Evolutionary conservation across 805 yeast species (phyloP).

Genomic region (Teunomyces aglyptinius): DNA sequence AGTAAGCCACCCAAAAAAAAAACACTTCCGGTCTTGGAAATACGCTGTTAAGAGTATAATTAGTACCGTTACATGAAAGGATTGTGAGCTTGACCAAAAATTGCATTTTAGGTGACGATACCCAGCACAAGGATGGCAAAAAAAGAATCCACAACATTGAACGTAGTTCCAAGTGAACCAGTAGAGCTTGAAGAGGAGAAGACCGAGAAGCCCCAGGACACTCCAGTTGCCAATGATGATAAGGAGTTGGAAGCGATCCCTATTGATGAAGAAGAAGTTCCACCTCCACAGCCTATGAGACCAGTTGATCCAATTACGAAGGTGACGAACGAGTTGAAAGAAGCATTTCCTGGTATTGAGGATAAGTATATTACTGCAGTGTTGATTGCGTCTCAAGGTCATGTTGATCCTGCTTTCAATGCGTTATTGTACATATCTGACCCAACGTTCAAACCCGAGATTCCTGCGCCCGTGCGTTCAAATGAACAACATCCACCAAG

Average conservation of each 20-base stretch:
- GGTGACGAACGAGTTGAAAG: constrained; percentile 60
- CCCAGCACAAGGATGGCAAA: constrained; percentile 14
- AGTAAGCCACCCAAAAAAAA: background rate
- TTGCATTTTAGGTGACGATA: background rate
- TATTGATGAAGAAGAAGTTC: constrained; percentile 14
- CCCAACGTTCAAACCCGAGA: constrained; percentile 57
- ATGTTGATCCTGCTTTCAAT: constrained; percentile 81
- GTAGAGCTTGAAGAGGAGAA: constrained; percentile 21
- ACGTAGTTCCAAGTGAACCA: constrained; percentile 35
- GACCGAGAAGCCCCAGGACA: background rate
- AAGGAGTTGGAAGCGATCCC: constrained; percentile 1
- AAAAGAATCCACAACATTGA: constrained; percentile 21
- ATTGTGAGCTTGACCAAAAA: background rate
- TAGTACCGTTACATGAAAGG: background rate
- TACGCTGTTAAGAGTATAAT: background rate
- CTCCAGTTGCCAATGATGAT: background rate
- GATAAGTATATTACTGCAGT: constrained; percentile 71
- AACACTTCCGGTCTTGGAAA: background rate
- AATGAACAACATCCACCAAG: constrained; percentile 14
- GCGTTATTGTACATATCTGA: constrained; percentile 81
- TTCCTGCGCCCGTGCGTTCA: constrained; percentile 31
- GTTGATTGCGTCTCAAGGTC: constrained; percentile 80
- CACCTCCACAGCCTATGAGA: constrained; percentile 46
- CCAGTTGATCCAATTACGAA: constrained; percentile 61
- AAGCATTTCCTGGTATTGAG: constrained; percentile 83